phyloP scores from a whole-genome alignment of 345 rosid species.

The Pistacia vera region DNA sequence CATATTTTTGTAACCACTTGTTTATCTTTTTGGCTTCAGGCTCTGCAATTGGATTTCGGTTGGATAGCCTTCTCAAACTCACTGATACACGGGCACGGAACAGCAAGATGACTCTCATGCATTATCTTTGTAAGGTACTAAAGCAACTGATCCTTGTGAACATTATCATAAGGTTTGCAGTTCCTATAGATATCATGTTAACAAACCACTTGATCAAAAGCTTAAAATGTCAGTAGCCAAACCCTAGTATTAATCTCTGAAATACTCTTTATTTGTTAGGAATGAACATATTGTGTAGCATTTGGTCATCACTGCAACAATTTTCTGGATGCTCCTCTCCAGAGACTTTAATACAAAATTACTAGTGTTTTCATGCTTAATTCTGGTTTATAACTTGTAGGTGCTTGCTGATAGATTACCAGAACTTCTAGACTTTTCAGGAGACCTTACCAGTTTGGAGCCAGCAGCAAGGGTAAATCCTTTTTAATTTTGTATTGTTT shows the following conservation, averaged over 20 bases:
- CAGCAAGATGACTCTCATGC: slow-evolving; percentile 95
- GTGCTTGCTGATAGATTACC: slow-evolving; percentile 89
- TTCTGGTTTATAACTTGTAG: slow-evolving; percentile 43
- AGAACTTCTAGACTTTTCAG: slow-evolving; percentile 77
- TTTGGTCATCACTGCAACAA: not conserved
- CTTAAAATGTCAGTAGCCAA: not conserved
- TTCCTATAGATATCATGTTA: not conserved
- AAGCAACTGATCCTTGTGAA: slow-evolving; percentile 9
- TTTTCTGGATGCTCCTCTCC: not conserved
- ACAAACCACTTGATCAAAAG: not conserved
- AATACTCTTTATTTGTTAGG: not conserved
- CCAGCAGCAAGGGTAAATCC: slow-evolving; percentile 69
- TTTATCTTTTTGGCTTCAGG: slow-evolving; percentile 42
- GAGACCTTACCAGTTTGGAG: slow-evolving; percentile 68
- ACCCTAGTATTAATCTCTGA: too few relatives aligned
- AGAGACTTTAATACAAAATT: not conserved
- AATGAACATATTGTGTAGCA: not conserved
- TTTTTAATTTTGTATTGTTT: too few relatives aligned
- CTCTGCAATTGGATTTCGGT: slow-evolving; percentile 83
- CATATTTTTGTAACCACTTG: too few relatives aligned
- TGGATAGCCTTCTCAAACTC: slow-evolving; percentile 95
- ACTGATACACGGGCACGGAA: slow-evolving; percentile 89
- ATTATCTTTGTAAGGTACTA: slow-evolving; percentile 92
- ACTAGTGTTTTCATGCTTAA: not conserved
- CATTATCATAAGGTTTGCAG: not conserved